Base-by-base conservation (phyloP, 148 eudicot genomes). In the Heliamphora exappendiculata region DNA sequence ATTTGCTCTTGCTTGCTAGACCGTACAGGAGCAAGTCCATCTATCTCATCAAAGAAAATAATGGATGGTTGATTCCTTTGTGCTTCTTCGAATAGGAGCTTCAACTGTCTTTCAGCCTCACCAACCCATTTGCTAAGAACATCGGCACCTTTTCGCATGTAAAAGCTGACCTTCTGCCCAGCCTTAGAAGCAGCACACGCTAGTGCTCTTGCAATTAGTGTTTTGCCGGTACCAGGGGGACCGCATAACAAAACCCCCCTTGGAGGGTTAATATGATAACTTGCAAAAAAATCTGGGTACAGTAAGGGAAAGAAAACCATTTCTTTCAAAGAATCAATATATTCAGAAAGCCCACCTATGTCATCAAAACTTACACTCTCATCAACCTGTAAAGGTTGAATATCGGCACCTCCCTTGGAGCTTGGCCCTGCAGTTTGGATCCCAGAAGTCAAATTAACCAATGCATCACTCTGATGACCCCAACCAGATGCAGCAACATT, bases 101-200 rank as follows among this genome's bases (percentile, higher is more conserved):
- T 96, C 79, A 96, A 80, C 68, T 96, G 99, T 67, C 99, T 84
- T 77, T 96, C 99, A 67, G 99, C 99, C 84, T 96, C 99, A 41
- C 99, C 99, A 67, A 96, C 99, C 99, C 99, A 96, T 84, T 96
- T 96, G 88, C 99, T 96, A 77, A 96, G 93, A 82, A 96, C 99
- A 81, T 96, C 99, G 78, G 99, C 99, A 81, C 99, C 99, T 78
- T 93, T 96, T 14, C 99, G 89, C 99, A 96, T 96, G 85, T 96
- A 96, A 81, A 96, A 96, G 79, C 99, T 96, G 77, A 96, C 99
- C 81, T 96, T 96, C 82, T 96, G 99, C 73, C 99, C 99, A 78
- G 99, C 99, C 83, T 93, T 96, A 45, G 99, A 96, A 78, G 99
- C 99, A 84, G 98, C 93, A 84, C 90, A 89, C 49, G 99, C 99